These are phyloP conservation scores for Russula sp. DNA, from an alignment of 768 basidiomycete genomes.

Conservation along the genomic window DNA sequence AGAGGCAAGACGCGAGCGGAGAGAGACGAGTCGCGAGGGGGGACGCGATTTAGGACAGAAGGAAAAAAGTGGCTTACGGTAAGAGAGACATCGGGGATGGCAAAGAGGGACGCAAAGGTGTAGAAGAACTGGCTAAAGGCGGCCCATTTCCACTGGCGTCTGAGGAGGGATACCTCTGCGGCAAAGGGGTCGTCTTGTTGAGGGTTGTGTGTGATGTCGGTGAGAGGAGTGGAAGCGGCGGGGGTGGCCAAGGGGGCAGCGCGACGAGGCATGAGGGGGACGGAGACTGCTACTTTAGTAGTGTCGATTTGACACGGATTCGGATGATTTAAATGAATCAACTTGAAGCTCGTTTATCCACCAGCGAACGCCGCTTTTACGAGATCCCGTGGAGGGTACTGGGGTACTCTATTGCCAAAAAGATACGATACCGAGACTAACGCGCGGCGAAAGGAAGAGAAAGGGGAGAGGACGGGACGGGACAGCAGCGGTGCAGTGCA, in stretches of 20 bases:
- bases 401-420: background rate
- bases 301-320: constrained; percentile 27
- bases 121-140: constrained; percentile 86
- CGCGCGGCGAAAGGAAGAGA: background rate
- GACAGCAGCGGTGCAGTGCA: too few species aligned
- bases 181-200: constrained; percentile 22
- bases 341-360: background rate
- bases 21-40: background rate
- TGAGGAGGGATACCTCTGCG: constrained; percentile 43
- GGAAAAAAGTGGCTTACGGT: constrained; percentile 36
- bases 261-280: constrained; percentile 31
- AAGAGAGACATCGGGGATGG: constrained; percentile 62
- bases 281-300: constrained; percentile 20
- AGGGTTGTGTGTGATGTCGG: constrained; percentile 5
- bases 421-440: constrained; percentile 2
- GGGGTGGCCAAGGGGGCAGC: constrained; percentile 24
- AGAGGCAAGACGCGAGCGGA: constrained; percentile 7
- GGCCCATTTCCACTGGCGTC: constrained; percentile 89
- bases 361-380: background rate
- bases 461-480: background rate
- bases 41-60: background rate
- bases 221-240: constrained; percentile 18
- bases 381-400: background rate
- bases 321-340: constrained; percentile 26
- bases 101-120: constrained; percentile 70